Conservation (phyloP, 768 basidiomycete species). For the Xerocomellus dryophilus region DNA sequence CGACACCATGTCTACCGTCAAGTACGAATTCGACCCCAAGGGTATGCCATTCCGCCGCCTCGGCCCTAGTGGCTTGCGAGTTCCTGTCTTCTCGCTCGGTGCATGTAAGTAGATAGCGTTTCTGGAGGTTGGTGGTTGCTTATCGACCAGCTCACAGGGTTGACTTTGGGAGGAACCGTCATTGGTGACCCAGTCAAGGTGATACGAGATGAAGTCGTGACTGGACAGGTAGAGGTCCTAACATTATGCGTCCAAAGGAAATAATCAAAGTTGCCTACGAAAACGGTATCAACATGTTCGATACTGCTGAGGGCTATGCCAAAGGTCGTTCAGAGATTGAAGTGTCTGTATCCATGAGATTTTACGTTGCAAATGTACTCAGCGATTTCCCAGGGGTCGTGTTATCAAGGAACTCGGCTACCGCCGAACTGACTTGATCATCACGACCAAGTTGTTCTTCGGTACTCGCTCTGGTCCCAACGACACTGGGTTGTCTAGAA, state of each 20-base stretch:
- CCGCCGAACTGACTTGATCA: conserved; percentile 47
- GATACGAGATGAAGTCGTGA: not conserved
- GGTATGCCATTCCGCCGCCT: conserved; percentile 42
- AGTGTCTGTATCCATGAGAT: conserved; percentile 34
- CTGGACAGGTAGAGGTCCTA: not conserved
- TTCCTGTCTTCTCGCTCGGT: conserved; percentile 52
- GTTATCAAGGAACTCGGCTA: conserved; percentile 54
- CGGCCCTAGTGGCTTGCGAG: conserved; percentile 46
- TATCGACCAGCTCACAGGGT: conserved; percentile 27
- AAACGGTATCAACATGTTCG: conserved; percentile 49
- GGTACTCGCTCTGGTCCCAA: conserved; percentile 49
- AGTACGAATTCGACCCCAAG: conserved; percentile 38
- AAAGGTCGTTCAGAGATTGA: conserved; percentile 51
- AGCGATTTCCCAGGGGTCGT: conserved; percentile 37
- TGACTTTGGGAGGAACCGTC: conserved; percentile 48
- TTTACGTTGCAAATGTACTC: not conserved
- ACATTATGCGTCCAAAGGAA: conserved; percentile 33
- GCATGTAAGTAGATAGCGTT: conserved; percentile 35
- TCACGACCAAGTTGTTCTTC: conserved; percentile 60
- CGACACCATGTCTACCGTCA: conserved; percentile 22
- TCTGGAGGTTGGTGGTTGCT: not conserved
- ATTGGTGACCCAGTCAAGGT: conserved; percentile 52
- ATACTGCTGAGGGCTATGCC: conserved; percentile 45
- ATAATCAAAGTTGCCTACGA: conserved; percentile 55
- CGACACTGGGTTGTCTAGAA: conserved; percentile 35